Evolutionary conservation across 345 rosid species (phyloP).

Genomic region (Odontarrhena argentea): DNA sequence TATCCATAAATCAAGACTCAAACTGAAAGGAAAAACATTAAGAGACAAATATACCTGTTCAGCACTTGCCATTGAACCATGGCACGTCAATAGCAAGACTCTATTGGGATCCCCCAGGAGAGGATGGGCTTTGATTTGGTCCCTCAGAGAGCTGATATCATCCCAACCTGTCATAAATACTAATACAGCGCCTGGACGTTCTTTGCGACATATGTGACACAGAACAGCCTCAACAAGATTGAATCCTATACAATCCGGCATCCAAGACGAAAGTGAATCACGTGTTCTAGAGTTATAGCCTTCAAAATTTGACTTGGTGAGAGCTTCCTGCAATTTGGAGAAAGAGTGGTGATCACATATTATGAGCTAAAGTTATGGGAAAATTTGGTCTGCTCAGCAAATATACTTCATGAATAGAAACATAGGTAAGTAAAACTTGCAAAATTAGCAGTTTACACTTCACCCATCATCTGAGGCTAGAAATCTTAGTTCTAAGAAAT

Average conservation of each 20-base stretch:
- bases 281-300: slow-evolving; percentile 79
- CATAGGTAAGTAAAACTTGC: slow-evolving; percentile 4
- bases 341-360: not conserved
- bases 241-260: slow-evolving; percentile 92
- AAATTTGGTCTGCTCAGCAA: slow-evolving; percentile 13
- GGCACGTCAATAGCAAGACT: slow-evolving; percentile 83
- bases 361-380: slow-evolving; percentile 3
- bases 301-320: slow-evolving; percentile 81
- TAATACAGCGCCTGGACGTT: slow-evolving; percentile 87
- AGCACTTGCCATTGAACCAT: slow-evolving; percentile 98
- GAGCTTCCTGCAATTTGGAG: slow-evolving; percentile 72
- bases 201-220: slow-evolving; percentile 96
- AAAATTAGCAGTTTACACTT: not conserved
- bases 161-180: slow-evolving; percentile 99
- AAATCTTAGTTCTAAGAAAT: slow-evolving; percentile 23
- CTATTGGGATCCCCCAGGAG: slow-evolving; percentile 98
- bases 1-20: slow-evolving; percentile 1
- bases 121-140: slow-evolving; percentile 96
- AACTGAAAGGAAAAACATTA: slow-evolving; percentile 12
- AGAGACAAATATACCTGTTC: slow-evolving; percentile 65
- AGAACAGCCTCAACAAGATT: slow-evolving; percentile 94
- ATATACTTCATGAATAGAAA: slow-evolving; percentile 12
- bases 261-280: slow-evolving; percentile 89
- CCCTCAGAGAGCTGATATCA: slow-evolving; percentile 87
- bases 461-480: slow-evolving; percentile 8